Percentiles rank a stretch among this genome's conserved stretches.
Conservation (phyloP, 805 yeast genomes). For the Lipomyces orientalis region DNA sequence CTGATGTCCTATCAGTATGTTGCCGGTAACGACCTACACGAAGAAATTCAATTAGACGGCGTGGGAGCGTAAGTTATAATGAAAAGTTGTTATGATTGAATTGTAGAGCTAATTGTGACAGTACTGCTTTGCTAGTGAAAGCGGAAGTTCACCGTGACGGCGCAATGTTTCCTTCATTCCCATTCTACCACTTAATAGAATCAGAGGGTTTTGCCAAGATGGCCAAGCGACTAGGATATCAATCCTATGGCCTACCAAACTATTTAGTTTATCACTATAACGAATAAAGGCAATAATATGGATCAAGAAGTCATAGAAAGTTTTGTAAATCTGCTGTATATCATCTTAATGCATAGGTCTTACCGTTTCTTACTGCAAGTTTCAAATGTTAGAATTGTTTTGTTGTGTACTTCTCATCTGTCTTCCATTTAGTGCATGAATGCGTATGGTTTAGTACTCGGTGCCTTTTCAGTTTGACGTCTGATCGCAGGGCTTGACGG, state of each 20-base stretch:
- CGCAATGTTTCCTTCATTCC: slow-evolving; percentile 99
- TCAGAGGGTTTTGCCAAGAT: slow-evolving; percentile 96
- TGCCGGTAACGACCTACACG: slow-evolving; percentile 61
- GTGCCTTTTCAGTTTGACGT: too few species aligned
- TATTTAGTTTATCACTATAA: slow-evolving; percentile 91
- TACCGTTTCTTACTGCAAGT: background rate
- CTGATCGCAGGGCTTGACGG: too few species aligned
- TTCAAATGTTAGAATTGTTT: background rate
- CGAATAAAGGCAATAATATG: slow-evolving; percentile 51
- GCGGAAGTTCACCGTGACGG: slow-evolving; percentile 99
- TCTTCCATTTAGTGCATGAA: too few species aligned
- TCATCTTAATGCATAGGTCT: background rate
- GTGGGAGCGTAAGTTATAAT: slow-evolving; percentile 66
- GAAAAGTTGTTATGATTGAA: background rate
- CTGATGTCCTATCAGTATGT: slow-evolving; percentile 88
- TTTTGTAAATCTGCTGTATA: background rate
- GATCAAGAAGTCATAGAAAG: background rate
- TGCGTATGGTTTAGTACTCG: too few species aligned
- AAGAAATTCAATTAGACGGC: slow-evolving; percentile 89
- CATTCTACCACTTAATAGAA: slow-evolving; percentile 94
- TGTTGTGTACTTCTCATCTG: background rate
- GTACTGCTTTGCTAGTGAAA: slow-evolving; percentile 93
- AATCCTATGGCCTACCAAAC: slow-evolving; percentile 90
- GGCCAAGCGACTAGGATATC: slow-evolving; percentile 94
- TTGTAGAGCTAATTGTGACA: background rate